Conservation (phyloP, 2,329 filamentous ascomycete species). For the Capronia americana region DNA sequence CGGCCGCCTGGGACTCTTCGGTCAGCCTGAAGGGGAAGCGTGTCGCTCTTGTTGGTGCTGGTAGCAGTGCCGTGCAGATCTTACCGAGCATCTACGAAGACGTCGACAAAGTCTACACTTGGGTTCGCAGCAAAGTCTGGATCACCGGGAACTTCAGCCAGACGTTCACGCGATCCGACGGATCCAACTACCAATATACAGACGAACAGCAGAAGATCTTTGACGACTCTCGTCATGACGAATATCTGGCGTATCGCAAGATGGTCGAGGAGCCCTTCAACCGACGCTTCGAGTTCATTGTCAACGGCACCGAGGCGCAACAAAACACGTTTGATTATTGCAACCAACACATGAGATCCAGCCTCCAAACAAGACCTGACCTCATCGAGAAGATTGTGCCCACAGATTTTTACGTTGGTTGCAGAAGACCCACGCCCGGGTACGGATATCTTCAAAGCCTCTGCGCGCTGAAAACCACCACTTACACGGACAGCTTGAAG, state of each 20-base stretch:
- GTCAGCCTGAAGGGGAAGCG: slow-evolving; percentile 40
- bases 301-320: slow-evolving; percentile 16
- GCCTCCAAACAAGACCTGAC: slow-evolving; percentile 31
- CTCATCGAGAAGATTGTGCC: slow-evolving; percentile 55
- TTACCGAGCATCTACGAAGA: slow-evolving; percentile 49
- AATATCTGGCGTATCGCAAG: slow-evolving; percentile 31
- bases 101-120: slow-evolving; percentile 43
- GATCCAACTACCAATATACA: slow-evolving; percentile 29
- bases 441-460: slow-evolving; percentile 37
- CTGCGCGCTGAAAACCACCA: slow-evolving; percentile 14
- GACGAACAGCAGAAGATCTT: slow-evolving; percentile 28
- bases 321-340: slow-evolving; percentile 16
- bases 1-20: slow-evolving; percentile 43
- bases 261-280: slow-evolving; percentile 32
- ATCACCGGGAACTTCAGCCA: slow-evolving; percentile 34
- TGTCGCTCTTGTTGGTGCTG: slow-evolving; percentile 41
- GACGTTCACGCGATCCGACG: slow-evolving; percentile 33
- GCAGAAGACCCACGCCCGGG: slow-evolving; percentile 51
- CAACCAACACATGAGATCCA: slow-evolving; percentile 9
- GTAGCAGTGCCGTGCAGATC: slow-evolving; percentile 39
- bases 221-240: slow-evolving; percentile 13
- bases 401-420: slow-evolving; percentile 52
- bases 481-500: slow-evolving; percentile 20
- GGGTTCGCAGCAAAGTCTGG: slow-evolving; percentile 43
- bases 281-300: slow-evolving; percentile 23